A percentile compares a stretch with the other conserved stretches of the same genome.
Evolutionary conservation across 73 alveolate species (phyloP).

Genomic region (Paraurostyla sp.): DNA sequence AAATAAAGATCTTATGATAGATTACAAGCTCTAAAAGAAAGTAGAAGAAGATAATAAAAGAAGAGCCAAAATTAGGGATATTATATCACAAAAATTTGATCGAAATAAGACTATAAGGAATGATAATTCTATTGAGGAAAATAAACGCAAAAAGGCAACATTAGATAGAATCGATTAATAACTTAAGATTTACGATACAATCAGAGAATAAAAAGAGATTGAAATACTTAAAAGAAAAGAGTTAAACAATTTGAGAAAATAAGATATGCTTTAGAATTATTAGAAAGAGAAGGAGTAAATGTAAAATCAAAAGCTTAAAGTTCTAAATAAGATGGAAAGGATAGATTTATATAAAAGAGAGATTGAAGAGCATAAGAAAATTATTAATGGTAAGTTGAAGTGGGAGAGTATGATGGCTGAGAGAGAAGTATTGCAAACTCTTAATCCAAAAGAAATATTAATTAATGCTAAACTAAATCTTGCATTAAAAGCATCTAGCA

Average conservation of each 20-base stretch:
- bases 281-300: neutral
- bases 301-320: neutral
- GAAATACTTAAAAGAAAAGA: neutral
- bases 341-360: neutral
- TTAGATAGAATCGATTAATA: neutral
- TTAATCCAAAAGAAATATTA: constrained; percentile 3
- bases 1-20: neutral
- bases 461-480: constrained; percentile 17
- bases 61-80: neutral
- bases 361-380: constrained; percentile 9
- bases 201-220: neutral
- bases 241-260: neutral
- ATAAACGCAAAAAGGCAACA: neutral
- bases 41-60: neutral
- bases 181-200: neutral
- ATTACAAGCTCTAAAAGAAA: neutral
- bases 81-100: constrained; percentile 8
- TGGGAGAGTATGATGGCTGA: constrained; percentile 3
- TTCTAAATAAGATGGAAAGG: constrained; percentile 1
- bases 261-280: neutral
- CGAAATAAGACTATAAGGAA: neutral
- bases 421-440: neutral
- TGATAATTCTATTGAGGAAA: neutral
- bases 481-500: neutral
- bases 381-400: neutral